Conservation (phyloP, 1,284 basidiomycete genomes). For the Ceratobasidium sp. region DNA sequence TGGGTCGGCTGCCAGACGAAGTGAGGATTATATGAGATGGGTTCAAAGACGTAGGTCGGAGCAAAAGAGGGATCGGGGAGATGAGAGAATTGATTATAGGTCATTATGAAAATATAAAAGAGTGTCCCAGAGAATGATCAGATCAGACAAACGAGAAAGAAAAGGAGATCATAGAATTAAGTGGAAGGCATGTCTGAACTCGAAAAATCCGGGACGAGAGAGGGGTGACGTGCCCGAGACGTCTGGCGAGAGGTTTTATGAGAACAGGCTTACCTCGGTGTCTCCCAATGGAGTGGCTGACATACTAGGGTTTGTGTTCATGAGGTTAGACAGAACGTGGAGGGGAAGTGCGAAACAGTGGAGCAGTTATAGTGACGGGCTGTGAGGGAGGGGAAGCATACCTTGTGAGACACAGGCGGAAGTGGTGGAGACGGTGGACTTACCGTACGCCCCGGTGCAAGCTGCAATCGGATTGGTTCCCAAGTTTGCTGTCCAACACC, state of each 20-base stretch:
- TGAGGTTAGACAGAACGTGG: constrained; percentile 16
- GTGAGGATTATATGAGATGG: neutral
- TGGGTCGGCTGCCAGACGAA: neutral
- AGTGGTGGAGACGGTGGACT: constrained; percentile 28
- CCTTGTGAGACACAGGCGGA: neutral
- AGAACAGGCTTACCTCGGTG: constrained; percentile 12
- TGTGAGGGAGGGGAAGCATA: constrained; percentile 26
- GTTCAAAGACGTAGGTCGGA: neutral
- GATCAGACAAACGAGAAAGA: constrained; percentile 29
- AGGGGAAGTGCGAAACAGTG: constrained; percentile 6
- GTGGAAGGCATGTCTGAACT: constrained; percentile 34
- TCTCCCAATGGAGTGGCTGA: constrained; percentile 20
- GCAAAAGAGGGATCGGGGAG: constrained; percentile 2
- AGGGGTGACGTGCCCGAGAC: neutral
- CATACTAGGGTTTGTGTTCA: constrained; percentile 9
- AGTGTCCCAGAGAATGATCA: constrained; percentile 24
- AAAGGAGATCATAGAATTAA: constrained; percentile 24
- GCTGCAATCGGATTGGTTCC: constrained; percentile 29
- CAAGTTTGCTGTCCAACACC: constrained; percentile 11
- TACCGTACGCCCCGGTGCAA: constrained; percentile 18
- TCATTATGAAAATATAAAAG: constrained; percentile 20
- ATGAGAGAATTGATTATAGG: constrained; percentile 16
- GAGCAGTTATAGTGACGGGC: constrained; percentile 35
- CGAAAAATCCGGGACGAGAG: constrained; percentile 6
- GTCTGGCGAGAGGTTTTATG: neutral